Conservation (phyloP, 2,329 filamentous ascomycete species). For the Herpotrichia juniperi region DNA sequence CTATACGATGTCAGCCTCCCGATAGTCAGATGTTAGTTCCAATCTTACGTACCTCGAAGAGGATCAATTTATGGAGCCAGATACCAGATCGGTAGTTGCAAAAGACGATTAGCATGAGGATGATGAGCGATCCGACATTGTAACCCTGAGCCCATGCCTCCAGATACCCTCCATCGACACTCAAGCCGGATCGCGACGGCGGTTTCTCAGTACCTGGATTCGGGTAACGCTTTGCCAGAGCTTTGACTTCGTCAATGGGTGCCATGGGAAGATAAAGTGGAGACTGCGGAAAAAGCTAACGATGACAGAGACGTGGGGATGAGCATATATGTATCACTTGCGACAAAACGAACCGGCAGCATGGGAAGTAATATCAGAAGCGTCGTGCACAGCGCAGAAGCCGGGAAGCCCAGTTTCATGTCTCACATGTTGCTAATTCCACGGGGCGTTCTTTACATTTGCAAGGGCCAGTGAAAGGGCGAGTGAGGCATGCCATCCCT, state of each 20-base stretch:
- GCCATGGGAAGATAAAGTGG: slow-evolving; percentile 23
- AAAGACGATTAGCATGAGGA: slow-evolving; percentile 43
- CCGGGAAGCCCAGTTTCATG: not conserved
- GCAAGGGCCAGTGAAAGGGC: not conserved
- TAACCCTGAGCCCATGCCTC: slow-evolving; percentile 47
- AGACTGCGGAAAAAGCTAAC: not conserved
- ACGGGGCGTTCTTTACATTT: not conserved
- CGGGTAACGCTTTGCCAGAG: slow-evolving; percentile 25
- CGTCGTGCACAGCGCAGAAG: not conserved
- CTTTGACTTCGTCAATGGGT: slow-evolving; percentile 19
- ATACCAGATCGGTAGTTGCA: slow-evolving; percentile 43
- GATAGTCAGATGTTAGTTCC: not conserved
- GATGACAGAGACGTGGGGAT: not conserved
- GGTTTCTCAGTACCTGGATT: slow-evolving; percentile 29
- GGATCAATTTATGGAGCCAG: slow-evolving; percentile 42
- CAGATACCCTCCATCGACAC: slow-evolving; percentile 34
- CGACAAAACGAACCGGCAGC: not conserved
- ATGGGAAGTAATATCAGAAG: not conserved
- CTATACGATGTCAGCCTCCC: slow-evolving; percentile 12
- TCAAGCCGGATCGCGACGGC: slow-evolving; percentile 32
- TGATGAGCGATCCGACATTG: slow-evolving; percentile 41
- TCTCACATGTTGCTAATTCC: not conserved
- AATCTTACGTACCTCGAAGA: slow-evolving; percentile 32
- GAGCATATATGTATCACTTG: not conserved
- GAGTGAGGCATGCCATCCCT: not conserved